A percentile compares a stretch with the other conserved stretches of the same genome.
These are phyloP conservation scores for Coelastrella sp. DNA, from an alignment of 139 green algal species.

Conservation along the genomic window DNA sequence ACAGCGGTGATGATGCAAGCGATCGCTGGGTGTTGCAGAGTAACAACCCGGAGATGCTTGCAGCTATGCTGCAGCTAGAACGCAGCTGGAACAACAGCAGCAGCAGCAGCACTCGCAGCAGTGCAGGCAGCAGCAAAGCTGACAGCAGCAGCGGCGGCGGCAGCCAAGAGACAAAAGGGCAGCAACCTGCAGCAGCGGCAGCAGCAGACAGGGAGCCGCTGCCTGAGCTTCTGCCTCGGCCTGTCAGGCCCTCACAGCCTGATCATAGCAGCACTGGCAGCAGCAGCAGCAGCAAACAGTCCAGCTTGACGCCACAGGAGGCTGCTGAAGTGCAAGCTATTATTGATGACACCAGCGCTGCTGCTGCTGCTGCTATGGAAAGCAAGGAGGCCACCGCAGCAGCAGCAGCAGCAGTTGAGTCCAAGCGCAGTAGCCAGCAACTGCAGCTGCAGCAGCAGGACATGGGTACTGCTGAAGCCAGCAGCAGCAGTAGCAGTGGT, in stretches of 20 bases:
- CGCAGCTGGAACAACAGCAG: slow-evolving; percentile 30
- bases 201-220: not conserved
- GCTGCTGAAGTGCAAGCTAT: not conserved
- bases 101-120: not conserved
- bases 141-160: slow-evolving; percentile 1
- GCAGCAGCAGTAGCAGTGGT: slow-evolving; percentile 8
- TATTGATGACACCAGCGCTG: not conserved
- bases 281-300: slow-evolving; percentile 4
- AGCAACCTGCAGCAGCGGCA: slow-evolving; percentile 4
- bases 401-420: not conserved
- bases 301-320: not conserved
- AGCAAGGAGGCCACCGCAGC: not conserved
- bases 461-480: no score
- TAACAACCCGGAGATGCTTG: not conserved
- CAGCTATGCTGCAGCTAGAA: slow-evolving; percentile 14
- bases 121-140: not conserved
- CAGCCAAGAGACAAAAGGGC: not conserved
- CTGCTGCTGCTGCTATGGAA: not conserved
- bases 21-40: not conserved
- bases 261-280: not conserved
- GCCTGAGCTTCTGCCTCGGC: slow-evolving; percentile 23
- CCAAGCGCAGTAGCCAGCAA: not conserved
- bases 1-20: not conserved
- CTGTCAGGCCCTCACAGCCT: slow-evolving; percentile 6
- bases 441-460: slow-evolving; percentile 6